phyloP scores from a whole-genome alignment of 1,284 basidiomycete genomes.

The Austroboletus olivaceoglutinosus region DNA sequence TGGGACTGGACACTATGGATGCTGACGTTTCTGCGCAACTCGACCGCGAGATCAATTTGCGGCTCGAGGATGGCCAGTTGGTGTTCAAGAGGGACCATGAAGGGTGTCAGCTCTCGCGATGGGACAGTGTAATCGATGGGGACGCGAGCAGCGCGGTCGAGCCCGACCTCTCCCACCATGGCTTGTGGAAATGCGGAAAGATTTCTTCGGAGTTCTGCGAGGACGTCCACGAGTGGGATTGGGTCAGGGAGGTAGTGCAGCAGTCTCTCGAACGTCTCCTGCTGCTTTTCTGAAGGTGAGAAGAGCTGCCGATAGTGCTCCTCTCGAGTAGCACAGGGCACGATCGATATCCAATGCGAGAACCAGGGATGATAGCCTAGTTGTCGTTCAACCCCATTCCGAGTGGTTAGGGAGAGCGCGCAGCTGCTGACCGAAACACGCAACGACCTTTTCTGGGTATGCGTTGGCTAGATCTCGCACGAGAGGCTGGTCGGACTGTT shows the following conservation, averaged over 20 bases:
- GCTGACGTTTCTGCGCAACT: slow-evolving; percentile 67
- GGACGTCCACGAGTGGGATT: slow-evolving; percentile 47
- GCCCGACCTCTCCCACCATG: slow-evolving; percentile 81
- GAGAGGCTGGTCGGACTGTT: slow-evolving; percentile 57
- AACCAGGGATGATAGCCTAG: slow-evolving; percentile 86
- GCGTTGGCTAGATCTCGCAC: slow-evolving; percentile 58
- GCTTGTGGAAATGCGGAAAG: slow-evolving; percentile 60
- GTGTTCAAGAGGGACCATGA: slow-evolving; percentile 70
- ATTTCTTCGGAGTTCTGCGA: slow-evolving; percentile 53
- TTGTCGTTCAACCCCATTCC: slow-evolving; percentile 10
- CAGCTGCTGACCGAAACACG: slow-evolving; percentile 63
- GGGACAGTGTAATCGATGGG: slow-evolving; percentile 50
- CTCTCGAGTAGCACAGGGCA: slow-evolving; percentile 45
- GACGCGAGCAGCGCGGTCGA: slow-evolving; percentile 72
- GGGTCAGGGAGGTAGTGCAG: slow-evolving; percentile 64
- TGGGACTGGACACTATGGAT: slow-evolving; percentile 78
- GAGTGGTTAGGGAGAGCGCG: slow-evolving; percentile 11
- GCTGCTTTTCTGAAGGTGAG: slow-evolving; percentile 34
- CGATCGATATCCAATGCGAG: slow-evolving; percentile 62
- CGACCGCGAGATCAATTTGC: slow-evolving; percentile 74
- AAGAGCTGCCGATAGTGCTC: slow-evolving; percentile 69
- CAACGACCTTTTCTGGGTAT: slow-evolving; percentile 66
- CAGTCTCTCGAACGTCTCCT: slow-evolving; percentile 48
- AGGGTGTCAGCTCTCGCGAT: slow-evolving; percentile 58
- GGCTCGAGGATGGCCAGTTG: slow-evolving; percentile 71